phyloP scores from a whole-genome alignment of 164 flowering plant genomes.

The Buxus sempervirens region DNA sequence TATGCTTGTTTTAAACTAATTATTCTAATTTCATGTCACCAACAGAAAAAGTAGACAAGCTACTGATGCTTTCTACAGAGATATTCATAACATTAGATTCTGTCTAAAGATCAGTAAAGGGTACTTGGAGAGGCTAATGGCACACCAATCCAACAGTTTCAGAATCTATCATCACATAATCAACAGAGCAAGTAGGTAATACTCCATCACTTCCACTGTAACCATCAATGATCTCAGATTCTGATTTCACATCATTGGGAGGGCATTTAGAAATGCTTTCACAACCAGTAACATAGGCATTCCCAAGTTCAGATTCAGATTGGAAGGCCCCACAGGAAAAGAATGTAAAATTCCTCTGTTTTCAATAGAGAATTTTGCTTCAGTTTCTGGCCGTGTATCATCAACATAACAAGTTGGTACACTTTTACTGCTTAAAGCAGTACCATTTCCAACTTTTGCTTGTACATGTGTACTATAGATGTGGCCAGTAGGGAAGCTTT shows the following conservation, averaged over 20 bases:
- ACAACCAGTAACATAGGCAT: slow-evolving; percentile 9
- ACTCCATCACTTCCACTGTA: background rate
- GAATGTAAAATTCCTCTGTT: too few species aligned
- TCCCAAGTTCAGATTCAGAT: slow-evolving; percentile 7
- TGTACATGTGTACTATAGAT: background rate
- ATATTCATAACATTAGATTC: slow-evolving; percentile 8
- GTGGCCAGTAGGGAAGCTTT: slow-evolving; percentile 9
- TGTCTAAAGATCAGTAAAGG: slow-evolving; percentile 9
- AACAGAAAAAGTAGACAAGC: slow-evolving; percentile 2
- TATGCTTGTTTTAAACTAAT: slow-evolving; percentile 7
- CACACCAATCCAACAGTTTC: background rate
- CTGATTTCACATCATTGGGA: slow-evolving; percentile 8
- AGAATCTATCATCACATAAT: too few species aligned
- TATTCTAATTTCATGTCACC: slow-evolving; percentile 10
- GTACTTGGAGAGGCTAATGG: background rate
- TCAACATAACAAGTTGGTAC: background rate
- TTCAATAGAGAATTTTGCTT: slow-evolving; percentile 6
- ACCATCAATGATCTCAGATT: background rate
- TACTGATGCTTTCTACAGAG: background rate
- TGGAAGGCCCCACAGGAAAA: too few species aligned
- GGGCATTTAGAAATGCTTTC: slow-evolving; percentile 1
- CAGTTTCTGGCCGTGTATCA: background rate
- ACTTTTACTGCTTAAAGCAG: background rate
- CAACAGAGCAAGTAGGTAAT: too few species aligned
- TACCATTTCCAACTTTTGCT: slow-evolving; percentile 6